Base-by-base conservation (phyloP, 441 rosid genomes). In the Gossypium schwendimanii region DNA sequence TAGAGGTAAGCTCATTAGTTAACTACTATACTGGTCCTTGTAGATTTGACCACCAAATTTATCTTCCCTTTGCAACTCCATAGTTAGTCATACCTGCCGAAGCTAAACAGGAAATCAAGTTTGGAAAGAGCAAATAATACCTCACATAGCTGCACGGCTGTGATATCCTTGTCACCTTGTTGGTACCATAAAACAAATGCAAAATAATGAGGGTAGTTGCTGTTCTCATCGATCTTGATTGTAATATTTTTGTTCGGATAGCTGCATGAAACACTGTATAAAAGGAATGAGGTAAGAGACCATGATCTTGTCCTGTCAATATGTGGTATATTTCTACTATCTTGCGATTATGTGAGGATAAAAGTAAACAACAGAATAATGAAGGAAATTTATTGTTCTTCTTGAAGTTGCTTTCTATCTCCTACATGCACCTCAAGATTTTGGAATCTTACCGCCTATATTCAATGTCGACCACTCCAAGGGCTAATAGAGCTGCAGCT, bases 101-200 rank as follows among this genome's bases (percentile, higher is more conserved):
- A 2, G n/a, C 17, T 33, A 44, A 44, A 67, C 23, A 28, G 26
- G 50, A 49, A 26, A 20, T 57, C 12, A n/a, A 18, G n/a, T 68
- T 68, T 14, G 15, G 53, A 50, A 39, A 62, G 9, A 61, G 62
- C 26, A 55, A 31, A 31, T 9, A 26, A 2, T 83, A 89, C 94
- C 90, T 89, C 90, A 15, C 90, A 89, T 10, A 89, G 82, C 77
- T 87, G 91, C 71, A 86, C 94, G 5, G 89, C 94, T 3, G 90
- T 86, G 74, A 87, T 85, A 67, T 89, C 94, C 71, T 72, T 82
- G 50, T 75, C 81, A 23, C 94, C 94, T 81, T 89, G 88, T 77
- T 89, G 94, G 79, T 81, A 83, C 90, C 89, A 84, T 23, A 89
- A 74, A 55, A 79, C 82, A 73, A 87, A 87, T 54, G 79, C 94